Conservation (phyloP, 805 yeast genomes). For the Candida palmyrensis region DNA sequence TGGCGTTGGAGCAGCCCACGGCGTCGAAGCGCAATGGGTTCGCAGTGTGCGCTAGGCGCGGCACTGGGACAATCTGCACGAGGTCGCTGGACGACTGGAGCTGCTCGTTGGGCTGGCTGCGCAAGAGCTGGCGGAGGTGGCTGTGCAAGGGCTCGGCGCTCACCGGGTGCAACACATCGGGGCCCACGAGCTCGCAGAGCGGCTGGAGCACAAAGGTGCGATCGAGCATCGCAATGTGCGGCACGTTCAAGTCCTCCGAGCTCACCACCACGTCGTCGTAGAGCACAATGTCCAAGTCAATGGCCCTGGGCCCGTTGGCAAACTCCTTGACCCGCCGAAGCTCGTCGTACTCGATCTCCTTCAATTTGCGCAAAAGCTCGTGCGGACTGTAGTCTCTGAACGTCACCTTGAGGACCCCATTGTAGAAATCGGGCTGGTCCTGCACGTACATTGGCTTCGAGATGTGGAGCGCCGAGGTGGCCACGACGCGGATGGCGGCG, state of each 20-base stretch:
- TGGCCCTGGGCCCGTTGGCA: conserved; percentile 88
- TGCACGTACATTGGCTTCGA: conserved; percentile 89
- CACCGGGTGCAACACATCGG: conserved; percentile 70
- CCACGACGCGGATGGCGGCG: conserved; percentile 41
- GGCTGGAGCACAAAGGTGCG: conserved; percentile 90
- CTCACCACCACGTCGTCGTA: conserved; percentile 59
- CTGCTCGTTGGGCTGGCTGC: conserved; percentile 26
- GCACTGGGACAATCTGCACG: conserved; percentile 46
- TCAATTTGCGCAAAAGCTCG: conserved; percentile 55
- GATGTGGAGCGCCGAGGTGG: conserved; percentile 74
- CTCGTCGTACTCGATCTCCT: conserved; percentile 71
- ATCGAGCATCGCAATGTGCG: conserved; percentile 85
- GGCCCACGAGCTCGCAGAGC: conserved; percentile 70
- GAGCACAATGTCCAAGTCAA: conserved; percentile 83
- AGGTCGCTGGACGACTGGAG: conserved; percentile 49
- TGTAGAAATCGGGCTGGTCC: conserved; percentile 77
- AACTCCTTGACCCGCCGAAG: conserved; percentile 69
- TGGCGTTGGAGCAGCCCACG: conserved; percentile 37
- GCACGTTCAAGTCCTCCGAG: conserved; percentile 59
- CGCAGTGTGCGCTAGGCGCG: conserved; percentile 8
- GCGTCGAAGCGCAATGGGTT: conserved; percentile 40
- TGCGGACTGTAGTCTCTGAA: conserved; percentile 58
- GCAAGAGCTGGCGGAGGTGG: conserved; percentile 53
- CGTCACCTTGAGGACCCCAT: conserved; percentile 71
- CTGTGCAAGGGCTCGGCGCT: conserved; percentile 75